phyloP scores from a whole-genome alignment of 805 yeast genomes.

The Starmerella geochares region DNA sequence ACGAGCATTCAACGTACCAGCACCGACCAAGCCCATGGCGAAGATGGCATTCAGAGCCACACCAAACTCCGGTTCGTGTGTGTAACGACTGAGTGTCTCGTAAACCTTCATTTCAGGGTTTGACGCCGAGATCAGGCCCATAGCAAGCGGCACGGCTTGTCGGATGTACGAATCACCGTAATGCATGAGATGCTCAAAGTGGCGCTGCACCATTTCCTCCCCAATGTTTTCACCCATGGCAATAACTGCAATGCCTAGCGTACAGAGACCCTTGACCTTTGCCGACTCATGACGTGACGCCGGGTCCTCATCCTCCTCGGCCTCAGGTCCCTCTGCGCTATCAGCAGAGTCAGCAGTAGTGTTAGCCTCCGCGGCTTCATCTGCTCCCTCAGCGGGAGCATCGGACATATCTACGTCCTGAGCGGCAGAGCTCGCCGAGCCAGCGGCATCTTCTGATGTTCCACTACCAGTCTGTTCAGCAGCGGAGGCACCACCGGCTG shows the following conservation, averaged over 20 bases:
- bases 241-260: slow-evolving; percentile 83
- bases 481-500: slow-evolving; percentile 1
- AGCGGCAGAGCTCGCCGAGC: slow-evolving; percentile 6
- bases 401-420: slow-evolving; percentile 25
- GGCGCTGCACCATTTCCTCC: slow-evolving; percentile 93
- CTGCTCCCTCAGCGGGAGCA: slow-evolving; percentile 11
- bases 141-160: slow-evolving; percentile 94
- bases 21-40: slow-evolving; percentile 96
- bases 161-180: slow-evolving; percentile 87
- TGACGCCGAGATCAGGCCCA: slow-evolving; percentile 87
- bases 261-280: slow-evolving; percentile 77
- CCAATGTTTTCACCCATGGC: slow-evolving; percentile 98
- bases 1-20: slow-evolving; percentile 98
- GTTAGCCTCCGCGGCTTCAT: slow-evolving; percentile 16
- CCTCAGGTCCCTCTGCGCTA: slow-evolving; percentile 21
- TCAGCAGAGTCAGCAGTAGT: slow-evolving; percentile 11
- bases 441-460: neutral
- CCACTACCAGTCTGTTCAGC: neutral
- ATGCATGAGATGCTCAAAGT: slow-evolving; percentile 94
- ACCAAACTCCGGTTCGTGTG: slow-evolving; percentile 89
- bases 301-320: slow-evolving; percentile 26
- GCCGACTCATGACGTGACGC: slow-evolving; percentile 30
- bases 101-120: slow-evolving; percentile 95
- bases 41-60: slow-evolving; percentile 92
- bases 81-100: slow-evolving; percentile 89